These are phyloP conservation scores for Chloropicon primus DNA, from an alignment of 139 green algal genomes.

Conservation along the genomic window DNA sequence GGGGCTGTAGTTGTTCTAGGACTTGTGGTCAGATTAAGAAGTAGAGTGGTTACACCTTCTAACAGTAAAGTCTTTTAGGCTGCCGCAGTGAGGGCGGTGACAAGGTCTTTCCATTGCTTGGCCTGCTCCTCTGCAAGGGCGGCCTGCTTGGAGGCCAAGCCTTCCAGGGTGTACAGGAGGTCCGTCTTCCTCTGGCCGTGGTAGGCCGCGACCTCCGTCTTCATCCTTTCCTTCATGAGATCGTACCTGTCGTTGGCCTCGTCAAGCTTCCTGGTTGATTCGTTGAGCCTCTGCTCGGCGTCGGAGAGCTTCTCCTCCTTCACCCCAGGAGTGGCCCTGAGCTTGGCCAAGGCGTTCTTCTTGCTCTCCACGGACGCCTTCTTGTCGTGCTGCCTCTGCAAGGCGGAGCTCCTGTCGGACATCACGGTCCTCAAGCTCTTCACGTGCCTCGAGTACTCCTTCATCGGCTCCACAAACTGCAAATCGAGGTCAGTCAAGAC, in stretches of 20 bases:
- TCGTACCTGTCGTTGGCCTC: constrained; percentile 5
- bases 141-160: neutral
- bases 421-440: constrained; percentile 1
- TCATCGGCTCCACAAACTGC: neutral
- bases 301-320: neutral
- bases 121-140: neutral
- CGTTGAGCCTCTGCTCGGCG: neutral
- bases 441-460: neutral
- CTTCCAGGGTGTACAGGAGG: neutral
- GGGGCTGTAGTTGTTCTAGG: no score
- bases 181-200: neutral
- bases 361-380: neutral
- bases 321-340: neutral
- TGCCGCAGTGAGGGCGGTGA: neutral
- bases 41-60: no score
- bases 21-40: no score
- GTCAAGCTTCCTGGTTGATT: neutral
- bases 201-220: neutral
- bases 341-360: neutral
- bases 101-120: neutral
- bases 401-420: neutral
- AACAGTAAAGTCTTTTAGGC: no score
- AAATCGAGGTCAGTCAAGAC: neutral
- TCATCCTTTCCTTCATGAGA: constrained; percentile 1
- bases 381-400: neutral